Evolutionary conservation across 768 basidiomycete species (phyloP), one percentile per base, ranked within the genome.

Genomic region (Russula vinacea): DNA sequence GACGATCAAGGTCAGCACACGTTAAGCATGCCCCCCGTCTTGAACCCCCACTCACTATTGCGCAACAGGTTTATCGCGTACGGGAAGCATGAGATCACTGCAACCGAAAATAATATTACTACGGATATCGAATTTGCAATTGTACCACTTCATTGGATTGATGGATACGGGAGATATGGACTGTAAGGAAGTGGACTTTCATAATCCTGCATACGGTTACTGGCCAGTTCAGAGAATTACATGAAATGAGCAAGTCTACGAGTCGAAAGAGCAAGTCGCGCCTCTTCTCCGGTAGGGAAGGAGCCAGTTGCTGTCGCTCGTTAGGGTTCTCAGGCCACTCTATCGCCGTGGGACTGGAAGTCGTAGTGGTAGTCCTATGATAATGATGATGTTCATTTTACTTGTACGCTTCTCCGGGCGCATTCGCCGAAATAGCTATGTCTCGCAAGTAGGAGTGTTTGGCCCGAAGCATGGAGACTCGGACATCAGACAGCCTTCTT

Each of bases 1-100:
- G 13, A 76, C 78, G 29, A 82, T 93, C 49, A 89, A 91, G 83
- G 92, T 92, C 64, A 68, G 44, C 44, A 45, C 35, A 73, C 29
- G 37, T 69, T 24, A 54, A 19, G 11, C 53, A 24, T 29, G 5
- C n/a, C 42, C 5, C n/a, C 33, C 9, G 13, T 22, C 22, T 47
- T 19, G 32, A 40, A 26, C 24, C 14, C 33, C 14, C 26, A n/a
- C 54, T 67, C 33, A 66, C 44, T 1, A 32, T 32, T 24, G 10
- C 24, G n/a, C 52, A 16, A 29, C 24, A 75, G 72, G 70, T 75
- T 40, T 75, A 68, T 62, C 73, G 74, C 19, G 70, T 75, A 19
- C 59, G 70, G 32, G 74, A 74, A 70, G 69, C 67, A 35, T 72
- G 59, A 73, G 13, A 29, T 37, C 9, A 55, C 37, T 19, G 29